These are phyloP conservation scores for Microsporum audouinii DNA, from an alignment of 2,329 filamentous ascomycete genomes.

Conservation along the genomic window DNA sequence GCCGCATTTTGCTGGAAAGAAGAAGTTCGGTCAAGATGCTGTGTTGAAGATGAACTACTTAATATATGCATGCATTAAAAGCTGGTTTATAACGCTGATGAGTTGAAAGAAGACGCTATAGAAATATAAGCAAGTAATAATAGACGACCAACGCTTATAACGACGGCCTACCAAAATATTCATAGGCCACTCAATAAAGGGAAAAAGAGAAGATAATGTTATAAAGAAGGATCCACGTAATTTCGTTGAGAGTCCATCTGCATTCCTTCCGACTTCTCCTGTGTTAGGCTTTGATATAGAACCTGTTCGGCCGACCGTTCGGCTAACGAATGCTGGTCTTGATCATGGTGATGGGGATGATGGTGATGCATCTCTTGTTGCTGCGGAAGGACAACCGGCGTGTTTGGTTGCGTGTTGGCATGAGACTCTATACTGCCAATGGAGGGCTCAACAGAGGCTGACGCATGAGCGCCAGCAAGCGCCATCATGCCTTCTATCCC, in stretches of 20 bases:
- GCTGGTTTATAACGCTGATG: neutral
- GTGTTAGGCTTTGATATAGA: slow-evolving; percentile 34
- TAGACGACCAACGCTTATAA: neutral
- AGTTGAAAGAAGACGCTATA: neutral
- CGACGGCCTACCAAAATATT: too few species aligned
- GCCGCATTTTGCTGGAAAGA: neutral
- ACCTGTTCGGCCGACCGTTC: slow-evolving; percentile 34
- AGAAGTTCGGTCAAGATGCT: neutral
- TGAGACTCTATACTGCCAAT: slow-evolving; percentile 14
- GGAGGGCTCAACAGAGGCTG: slow-evolving; percentile 15
- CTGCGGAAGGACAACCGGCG: slow-evolving; percentile 1
- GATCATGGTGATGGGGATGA: slow-evolving; percentile 8
- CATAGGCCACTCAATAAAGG: neutral
- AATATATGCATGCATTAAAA: neutral
- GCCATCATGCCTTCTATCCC: slow-evolving; percentile 39
- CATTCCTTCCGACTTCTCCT: slow-evolving; percentile 31
- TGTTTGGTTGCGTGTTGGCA: slow-evolving; percentile 24
- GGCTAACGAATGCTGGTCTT: slow-evolving; percentile 17
- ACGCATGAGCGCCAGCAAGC: slow-evolving; percentile 32
- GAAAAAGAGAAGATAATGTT: slow-evolving; percentile 10
- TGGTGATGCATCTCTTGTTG: neutral
- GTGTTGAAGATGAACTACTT: neutral
- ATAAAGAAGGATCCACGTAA: slow-evolving; percentile 28
- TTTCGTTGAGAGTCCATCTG: slow-evolving; percentile 24
- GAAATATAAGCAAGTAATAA: neutral